Evolutionary conservation across 1,284 basidiomycete genomes (phyloP), one percentile per base, ranked within the genome.

Genomic region (Puccinia coronata): DNA sequence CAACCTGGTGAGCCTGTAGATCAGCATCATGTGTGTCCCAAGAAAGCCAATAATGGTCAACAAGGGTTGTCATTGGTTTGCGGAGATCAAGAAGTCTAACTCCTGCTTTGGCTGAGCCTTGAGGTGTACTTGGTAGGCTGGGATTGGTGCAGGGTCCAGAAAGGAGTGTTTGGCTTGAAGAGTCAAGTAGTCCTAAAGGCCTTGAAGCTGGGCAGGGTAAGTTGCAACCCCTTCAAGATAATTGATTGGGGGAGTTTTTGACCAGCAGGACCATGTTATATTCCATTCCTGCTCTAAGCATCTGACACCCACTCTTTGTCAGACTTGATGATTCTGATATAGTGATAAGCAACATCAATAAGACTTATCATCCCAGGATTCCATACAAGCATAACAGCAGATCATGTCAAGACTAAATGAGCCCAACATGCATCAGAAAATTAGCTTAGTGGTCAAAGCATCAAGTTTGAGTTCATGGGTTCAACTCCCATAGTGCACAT

Each of bases 161-260:
- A 80, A 80, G 25, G 55, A 43, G 12, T 59, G 53, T 39, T 80
- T 80, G 36, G 79, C 79, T 28, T n/a, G 53, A 6, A 49, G 41
- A 12, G 59, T 59, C 28, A 80, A 18, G 25, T 63, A 12, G 57
- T 71, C 36, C 57, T 63, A 36, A 73, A 80, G 11, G n/a, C 57
- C 83, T 89, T 88, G 63, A 94, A 87, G 81, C 89, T 88, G 14
- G 94, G 93, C 36, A 92, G 83, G 43, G 92, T n/a, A n/a, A n/a
- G n/a, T n/a, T n/a, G n/a, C 92, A 14, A 90, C 84, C 82, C 92
- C 90, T 83, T 92, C 90, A 28, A 91, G 88, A 82, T 90, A 88
- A 86, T 89, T 89, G 83, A 91, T 89, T 79, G 92, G 89, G 83
- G 87, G 88, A n/a, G n/a, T n/a, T n/a, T n/a, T n/a, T n/a, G n/a